A percentile compares a stretch with the other conserved stretches of the same genome.
These are phyloP conservation scores for Lactifluus volemus DNA, from an alignment of 768 basidiomycete species.

Conservation along the genomic window DNA sequence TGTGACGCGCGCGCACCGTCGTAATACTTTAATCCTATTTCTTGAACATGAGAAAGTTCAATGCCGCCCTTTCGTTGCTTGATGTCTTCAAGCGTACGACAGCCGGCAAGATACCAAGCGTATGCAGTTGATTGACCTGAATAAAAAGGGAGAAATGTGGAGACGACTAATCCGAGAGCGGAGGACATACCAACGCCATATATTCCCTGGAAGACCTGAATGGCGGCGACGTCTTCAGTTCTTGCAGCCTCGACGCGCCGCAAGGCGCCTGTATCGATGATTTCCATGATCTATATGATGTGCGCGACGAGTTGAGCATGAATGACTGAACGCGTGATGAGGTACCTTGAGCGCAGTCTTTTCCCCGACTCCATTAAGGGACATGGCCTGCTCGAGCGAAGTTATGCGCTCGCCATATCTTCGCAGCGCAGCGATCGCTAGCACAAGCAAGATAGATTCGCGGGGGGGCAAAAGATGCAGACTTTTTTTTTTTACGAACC, in stretches of 20 bases:
- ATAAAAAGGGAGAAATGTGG: not conserved
- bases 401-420: slow-evolving; percentile 50
- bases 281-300: slow-evolving; percentile 62
- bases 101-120: slow-evolving; percentile 68
- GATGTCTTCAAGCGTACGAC: slow-evolving; percentile 72
- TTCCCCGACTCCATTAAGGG: slow-evolving; percentile 54
- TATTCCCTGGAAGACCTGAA: slow-evolving; percentile 62
- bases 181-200: slow-evolving; percentile 70
- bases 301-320: not conserved
- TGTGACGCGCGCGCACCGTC: slow-evolving; percentile 39
- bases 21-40: slow-evolving; percentile 61
- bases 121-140: slow-evolving; percentile 57
- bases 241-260: slow-evolving; percentile 58
- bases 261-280: slow-evolving; percentile 64
- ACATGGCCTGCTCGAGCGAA: slow-evolving; percentile 48
- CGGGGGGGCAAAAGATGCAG: no score
- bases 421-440: slow-evolving; percentile 53
- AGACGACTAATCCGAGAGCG: no score
- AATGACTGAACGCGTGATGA: not conserved
- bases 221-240: slow-evolving; percentile 51
- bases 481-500: no score
- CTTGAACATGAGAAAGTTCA: slow-evolving; percentile 47
- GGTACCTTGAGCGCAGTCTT: slow-evolving; percentile 68
- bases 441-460: not conserved
- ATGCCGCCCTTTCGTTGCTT: slow-evolving; percentile 50